Base-by-base conservation (phyloP, 768 basidiomycete genomes). In the Floccularia luteovirens region DNA sequence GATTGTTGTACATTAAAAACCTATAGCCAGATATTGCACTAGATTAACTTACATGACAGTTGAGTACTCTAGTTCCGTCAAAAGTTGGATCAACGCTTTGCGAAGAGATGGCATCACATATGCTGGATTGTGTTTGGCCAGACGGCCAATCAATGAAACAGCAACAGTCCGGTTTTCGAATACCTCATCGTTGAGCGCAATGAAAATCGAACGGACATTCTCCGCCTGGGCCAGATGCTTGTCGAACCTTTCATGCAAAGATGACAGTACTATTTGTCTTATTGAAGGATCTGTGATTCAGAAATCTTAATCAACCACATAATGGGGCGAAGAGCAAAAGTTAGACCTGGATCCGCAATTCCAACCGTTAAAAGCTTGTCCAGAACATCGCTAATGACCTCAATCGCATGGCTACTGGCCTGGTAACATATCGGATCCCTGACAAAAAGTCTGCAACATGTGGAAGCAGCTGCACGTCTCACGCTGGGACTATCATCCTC, bases 41-140 rank as follows among this genome's bases (percentile, higher is more conserved):
- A 14, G 36, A 13, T 11, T 11, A 3, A 51, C 53, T 20, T 41
- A 79, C 91, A 67, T 62, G 37, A 91, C 81, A 2, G 88, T 92
- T 3, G 92, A 90, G 54, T 97, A 98, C 63, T 98, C 93, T 25
- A 99, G 66, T 62, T 98, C 96, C 0, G 96, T 98, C 43, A 99
- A 68, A 5, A 99, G 74, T 56, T 98, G 94, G 41, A 98, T 96
- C 43, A 99, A 69, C 1, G 92, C 83, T 60, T 98, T 98, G 34
- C 96, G 77, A 17, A 99, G 68, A 3, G 90, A 91, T 6, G 96
- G 94, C 86, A 99, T 97, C 14, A 99, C 92, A 65, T 97, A 96
- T 12, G 96, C 96, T 0, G 96, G 96, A 53, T 99, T 99, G 60
- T 94, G 89, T 49, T 81, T 79, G 2, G 93, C 90, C 19, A 99